Conservation (phyloP, 140 eudicot genomes). For the Ambrosia hybrid region DNA sequence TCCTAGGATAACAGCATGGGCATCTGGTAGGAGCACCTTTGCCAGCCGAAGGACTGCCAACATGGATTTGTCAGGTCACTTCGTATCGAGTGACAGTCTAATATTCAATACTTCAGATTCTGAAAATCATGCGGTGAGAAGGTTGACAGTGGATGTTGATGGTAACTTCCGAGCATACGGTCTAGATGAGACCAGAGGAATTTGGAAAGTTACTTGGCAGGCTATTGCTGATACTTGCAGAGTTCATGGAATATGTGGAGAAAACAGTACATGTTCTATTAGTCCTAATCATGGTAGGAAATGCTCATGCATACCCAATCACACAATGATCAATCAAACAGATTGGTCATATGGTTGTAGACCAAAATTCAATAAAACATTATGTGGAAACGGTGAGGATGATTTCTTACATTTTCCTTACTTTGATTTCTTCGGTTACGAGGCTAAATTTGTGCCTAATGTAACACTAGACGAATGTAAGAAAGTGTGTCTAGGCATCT, state of each 20-base stretch:
- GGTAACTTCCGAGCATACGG: constrained; percentile 58
- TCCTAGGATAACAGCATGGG: constrained; percentile 36
- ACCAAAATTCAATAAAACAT: constrained; percentile 27
- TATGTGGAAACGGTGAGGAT: constrained; percentile 17
- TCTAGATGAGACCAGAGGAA: constrained; percentile 21
- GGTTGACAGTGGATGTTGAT: constrained; percentile 48
- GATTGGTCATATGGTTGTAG: constrained; percentile 58
- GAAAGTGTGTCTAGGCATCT: constrained; percentile 31
- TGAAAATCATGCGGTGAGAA: constrained; percentile 32
- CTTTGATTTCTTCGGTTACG: constrained; percentile 46
- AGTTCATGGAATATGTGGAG: constrained; percentile 54
- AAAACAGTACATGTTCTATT: constrained; percentile 43
- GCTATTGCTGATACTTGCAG: constrained; percentile 34
- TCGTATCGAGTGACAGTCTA: constrained; percentile 38
- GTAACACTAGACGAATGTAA: constrained; percentile 34
- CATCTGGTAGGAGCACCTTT: constrained; percentile 36
- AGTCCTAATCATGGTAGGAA: constrained; percentile 26
- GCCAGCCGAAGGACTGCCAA: constrained; percentile 41
- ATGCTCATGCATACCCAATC: constrained; percentile 52
- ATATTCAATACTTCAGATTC: constrained; percentile 35
- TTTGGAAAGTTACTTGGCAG: constrained; percentile 56
- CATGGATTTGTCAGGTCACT: constrained; percentile 42
- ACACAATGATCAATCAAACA: constrained; percentile 34
- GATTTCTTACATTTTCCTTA: constrained; percentile 34
- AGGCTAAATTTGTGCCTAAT: constrained; percentile 27